phyloP scores from a whole-genome alignment of 73 alveolate species.

The Urostyla sp. region DNA sequence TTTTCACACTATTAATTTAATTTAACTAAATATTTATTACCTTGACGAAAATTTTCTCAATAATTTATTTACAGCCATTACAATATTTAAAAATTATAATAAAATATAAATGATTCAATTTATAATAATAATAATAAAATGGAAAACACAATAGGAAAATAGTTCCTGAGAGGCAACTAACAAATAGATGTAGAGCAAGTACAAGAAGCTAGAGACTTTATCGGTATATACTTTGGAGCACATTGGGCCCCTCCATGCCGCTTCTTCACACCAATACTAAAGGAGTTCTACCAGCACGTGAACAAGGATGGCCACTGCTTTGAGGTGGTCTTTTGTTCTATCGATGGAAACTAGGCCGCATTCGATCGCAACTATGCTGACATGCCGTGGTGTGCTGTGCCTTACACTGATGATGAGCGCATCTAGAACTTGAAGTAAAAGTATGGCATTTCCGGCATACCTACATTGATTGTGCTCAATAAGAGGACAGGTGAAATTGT shows the following conservation, averaged over 20 bases:
- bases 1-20: conserved; percentile 16
- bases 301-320: conserved; percentile 48
- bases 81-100: background rate
- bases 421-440: conserved; percentile 51
- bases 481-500: conserved; percentile 53
- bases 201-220: conserved; percentile 55
- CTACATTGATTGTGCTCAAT: conserved; percentile 54
- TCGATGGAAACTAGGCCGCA: conserved; percentile 72
- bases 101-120: background rate
- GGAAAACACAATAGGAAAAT: conserved; percentile 54
- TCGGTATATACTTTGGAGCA: conserved; percentile 93
- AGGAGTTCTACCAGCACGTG: conserved; percentile 78
- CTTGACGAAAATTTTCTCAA: conserved; percentile 2
- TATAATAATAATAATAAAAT: background rate
- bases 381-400: conserved; percentile 71
- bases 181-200: conserved; percentile 10
- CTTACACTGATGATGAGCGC: conserved; percentile 61
- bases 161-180: conserved; percentile 21
- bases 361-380: conserved; percentile 62
- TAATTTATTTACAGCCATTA: background rate
- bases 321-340: conserved; percentile 52
- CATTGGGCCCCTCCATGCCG: conserved; percentile 99
- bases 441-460: conserved; percentile 59
- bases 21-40: background rate
- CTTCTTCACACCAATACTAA: conserved; percentile 89